These are phyloP conservation scores for Gossypium thurberi DNA, from an alignment of 345 rosid species.

Conservation along the genomic window DNA sequence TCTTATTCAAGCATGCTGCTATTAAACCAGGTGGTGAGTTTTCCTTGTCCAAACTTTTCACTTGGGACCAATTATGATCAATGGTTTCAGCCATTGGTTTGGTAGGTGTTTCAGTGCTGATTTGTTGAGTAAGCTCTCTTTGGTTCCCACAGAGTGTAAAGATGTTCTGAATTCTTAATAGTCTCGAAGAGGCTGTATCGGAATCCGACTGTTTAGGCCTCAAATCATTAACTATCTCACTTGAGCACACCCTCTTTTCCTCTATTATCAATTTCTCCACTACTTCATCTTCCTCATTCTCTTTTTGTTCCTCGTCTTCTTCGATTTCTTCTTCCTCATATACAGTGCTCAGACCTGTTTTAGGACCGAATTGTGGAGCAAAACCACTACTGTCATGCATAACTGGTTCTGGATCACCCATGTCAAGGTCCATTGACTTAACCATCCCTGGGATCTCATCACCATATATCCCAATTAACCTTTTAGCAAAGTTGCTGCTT, in stretches of 20 bases:
- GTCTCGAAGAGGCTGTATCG: slow-evolving; percentile 48
- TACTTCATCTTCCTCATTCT: slow-evolving; percentile 47
- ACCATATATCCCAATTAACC: slow-evolving; percentile 47
- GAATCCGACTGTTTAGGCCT: background rate
- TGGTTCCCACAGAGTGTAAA: slow-evolving; percentile 93
- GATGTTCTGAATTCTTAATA: slow-evolving; percentile 66
- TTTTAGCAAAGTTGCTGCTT: slow-evolving; percentile 67
- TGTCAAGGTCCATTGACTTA: slow-evolving; percentile 96
- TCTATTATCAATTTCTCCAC: slow-evolving; percentile 78
- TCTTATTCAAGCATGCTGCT: slow-evolving; percentile 40
- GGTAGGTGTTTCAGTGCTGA: slow-evolving; percentile 30
- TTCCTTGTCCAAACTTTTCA: slow-evolving; percentile 15
- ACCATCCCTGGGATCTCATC: slow-evolving; percentile 93
- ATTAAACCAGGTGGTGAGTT: slow-evolving; percentile 7
- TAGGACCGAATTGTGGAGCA: slow-evolving; percentile 42
- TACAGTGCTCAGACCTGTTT: slow-evolving; percentile 72
- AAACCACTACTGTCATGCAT: slow-evolving; percentile 30
- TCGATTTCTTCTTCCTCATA: slow-evolving; percentile 73
- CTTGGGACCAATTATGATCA: slow-evolving; percentile 15
- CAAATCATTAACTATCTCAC: slow-evolving; percentile 19
- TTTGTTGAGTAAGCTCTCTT: slow-evolving; percentile 73
- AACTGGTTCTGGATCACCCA: slow-evolving; percentile 63
- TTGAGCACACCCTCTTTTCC: slow-evolving; percentile 55
- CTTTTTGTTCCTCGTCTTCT: no score
- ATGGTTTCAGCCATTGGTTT: slow-evolving; percentile 18